A percentile compares a stretch with the other conserved stretches of the same genome.
Conservation (phyloP, 2,329 filamentous ascomycete species). For the Alternaria sp. region DNA sequence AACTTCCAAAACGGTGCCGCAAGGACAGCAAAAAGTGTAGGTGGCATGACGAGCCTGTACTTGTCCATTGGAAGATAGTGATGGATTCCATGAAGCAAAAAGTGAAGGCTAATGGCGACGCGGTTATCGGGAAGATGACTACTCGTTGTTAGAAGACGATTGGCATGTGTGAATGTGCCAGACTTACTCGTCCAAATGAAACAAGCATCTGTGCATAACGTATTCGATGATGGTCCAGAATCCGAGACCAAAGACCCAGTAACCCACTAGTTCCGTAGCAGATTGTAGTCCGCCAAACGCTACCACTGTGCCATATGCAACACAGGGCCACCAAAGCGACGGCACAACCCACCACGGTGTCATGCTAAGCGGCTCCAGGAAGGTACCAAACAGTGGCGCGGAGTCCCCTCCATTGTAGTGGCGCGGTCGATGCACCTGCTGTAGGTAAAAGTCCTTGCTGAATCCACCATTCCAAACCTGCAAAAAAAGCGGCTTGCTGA, state of each 20-base stretch:
- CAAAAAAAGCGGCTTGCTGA: slow-evolving; percentile 81
- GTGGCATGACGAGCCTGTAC: slow-evolving; percentile 96
- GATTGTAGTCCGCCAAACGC: slow-evolving; percentile 66
- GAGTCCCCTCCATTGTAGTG: slow-evolving; percentile 95
- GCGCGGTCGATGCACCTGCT: slow-evolving; percentile 93
- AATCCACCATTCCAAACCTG: slow-evolving; percentile 92
- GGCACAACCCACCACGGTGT: slow-evolving; percentile 95
- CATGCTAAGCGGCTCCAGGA: slow-evolving; percentile 95
- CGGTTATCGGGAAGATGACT: slow-evolving; percentile 92
- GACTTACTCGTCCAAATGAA: slow-evolving; percentile 89
- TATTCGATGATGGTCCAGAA: slow-evolving; percentile 95
- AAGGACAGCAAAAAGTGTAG: slow-evolving; percentile 81
- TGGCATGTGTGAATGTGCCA: background rate
- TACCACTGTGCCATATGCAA: slow-evolving; percentile 74
- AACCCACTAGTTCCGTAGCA: slow-evolving; percentile 60
- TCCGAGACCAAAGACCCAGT: slow-evolving; percentile 74
- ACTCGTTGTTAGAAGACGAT: slow-evolving; percentile 18
- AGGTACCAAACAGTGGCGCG: slow-evolving; percentile 95
- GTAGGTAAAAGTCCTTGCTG: slow-evolving; percentile 93
- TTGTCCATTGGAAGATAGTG: slow-evolving; percentile 99
- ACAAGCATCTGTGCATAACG: slow-evolving; percentile 84
- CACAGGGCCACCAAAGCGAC: slow-evolving; percentile 80
- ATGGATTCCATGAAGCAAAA: slow-evolving; percentile 94
- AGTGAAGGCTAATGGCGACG: slow-evolving; percentile 85
- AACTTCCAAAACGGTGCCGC: slow-evolving; percentile 93